Evolutionary conservation across 2,329 filamentous ascomycete species (phyloP).

Genomic region (Monilinia vaccinii-corymbosi): DNA sequence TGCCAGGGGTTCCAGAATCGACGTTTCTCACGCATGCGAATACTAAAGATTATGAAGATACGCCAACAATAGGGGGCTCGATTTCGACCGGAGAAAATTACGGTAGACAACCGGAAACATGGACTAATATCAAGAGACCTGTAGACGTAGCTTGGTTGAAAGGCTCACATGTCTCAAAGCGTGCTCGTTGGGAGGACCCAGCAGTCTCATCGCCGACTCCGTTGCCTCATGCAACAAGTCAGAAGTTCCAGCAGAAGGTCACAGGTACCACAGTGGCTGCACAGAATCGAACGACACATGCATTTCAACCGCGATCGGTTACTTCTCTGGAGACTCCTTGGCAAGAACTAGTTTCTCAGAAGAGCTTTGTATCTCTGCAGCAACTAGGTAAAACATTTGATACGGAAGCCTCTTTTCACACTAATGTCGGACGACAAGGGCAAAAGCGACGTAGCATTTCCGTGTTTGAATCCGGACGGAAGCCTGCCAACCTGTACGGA

Average conservation of each 20-base stretch:
- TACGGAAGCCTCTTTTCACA: not conserved
- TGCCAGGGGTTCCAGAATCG: not conserved
- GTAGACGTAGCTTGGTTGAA: constrained; percentile 25
- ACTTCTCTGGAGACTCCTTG: not conserved
- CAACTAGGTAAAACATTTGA: not conserved
- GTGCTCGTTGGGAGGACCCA: constrained; percentile 24
- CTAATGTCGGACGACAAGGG: not conserved
- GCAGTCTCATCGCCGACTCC: constrained; percentile 25
- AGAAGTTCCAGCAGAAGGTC: not conserved
- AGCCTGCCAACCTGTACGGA: not conserved
- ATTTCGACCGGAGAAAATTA: not conserved
- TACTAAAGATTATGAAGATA: not conserved
- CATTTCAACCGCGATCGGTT: not conserved
- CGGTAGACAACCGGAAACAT: not conserved
- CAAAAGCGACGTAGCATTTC: not conserved
- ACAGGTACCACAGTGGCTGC: not conserved
- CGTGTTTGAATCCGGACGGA: not conserved
- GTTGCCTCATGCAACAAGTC: not conserved
- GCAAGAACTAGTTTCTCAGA: not conserved
- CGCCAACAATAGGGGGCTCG: not conserved
- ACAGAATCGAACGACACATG: not conserved
- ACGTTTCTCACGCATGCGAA: not conserved
- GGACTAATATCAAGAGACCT: constrained; percentile 15
- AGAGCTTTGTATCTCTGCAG: not conserved
- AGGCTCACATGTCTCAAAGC: constrained; percentile 25